Conservation (phyloP, 352 stramenopile genomes). For the Phytophthora pluvialis region DNA sequence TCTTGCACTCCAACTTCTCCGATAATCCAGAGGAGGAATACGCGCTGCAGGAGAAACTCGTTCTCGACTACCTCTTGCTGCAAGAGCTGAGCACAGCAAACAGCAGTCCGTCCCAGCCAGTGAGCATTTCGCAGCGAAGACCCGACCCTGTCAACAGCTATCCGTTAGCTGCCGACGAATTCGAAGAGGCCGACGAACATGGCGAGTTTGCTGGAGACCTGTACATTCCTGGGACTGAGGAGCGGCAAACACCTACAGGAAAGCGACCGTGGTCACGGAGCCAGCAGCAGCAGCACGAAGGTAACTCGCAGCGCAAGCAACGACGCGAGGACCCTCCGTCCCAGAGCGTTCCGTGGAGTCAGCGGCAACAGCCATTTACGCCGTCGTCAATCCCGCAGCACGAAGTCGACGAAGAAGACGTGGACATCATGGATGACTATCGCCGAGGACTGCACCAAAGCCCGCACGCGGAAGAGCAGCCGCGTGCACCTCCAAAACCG, state of each 20-base stretch:
- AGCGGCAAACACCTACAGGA: neutral
- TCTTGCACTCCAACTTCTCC: constrained; percentile 74
- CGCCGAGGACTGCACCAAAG: constrained; percentile 15
- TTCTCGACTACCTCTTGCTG: constrained; percentile 73
- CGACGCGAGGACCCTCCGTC: constrained; percentile 11
- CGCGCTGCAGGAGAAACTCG: constrained; percentile 67
- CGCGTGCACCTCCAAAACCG: neutral
- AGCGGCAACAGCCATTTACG: constrained; percentile 8
- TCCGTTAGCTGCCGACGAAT: constrained; percentile 14
- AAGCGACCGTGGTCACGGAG: constrained; percentile 22
- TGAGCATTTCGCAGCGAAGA: constrained; percentile 2
- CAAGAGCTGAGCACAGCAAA: constrained; percentile 53
- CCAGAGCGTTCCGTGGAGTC: constrained; percentile 20
- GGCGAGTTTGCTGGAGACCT: constrained; percentile 28
- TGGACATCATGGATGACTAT: constrained; percentile 38
- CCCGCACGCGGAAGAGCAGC: constrained; percentile 20
- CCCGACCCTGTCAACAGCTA: constrained; percentile 15
- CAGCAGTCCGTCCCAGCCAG: constrained; percentile 4
- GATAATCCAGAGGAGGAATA: constrained; percentile 70
- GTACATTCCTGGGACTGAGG: constrained; percentile 15
- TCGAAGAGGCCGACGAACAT: constrained; percentile 20
- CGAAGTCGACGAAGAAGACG: constrained; percentile 22
- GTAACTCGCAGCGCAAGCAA: constrained; percentile 20
- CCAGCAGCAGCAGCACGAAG: constrained; percentile 5
- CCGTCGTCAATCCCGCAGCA: constrained; percentile 9